A percentile compares a stretch with the other conserved stretches of the same genome.
Evolutionary conservation across 208 protist genomes (phyloP).

Genomic region (Acanthamoeba quina): DNA sequence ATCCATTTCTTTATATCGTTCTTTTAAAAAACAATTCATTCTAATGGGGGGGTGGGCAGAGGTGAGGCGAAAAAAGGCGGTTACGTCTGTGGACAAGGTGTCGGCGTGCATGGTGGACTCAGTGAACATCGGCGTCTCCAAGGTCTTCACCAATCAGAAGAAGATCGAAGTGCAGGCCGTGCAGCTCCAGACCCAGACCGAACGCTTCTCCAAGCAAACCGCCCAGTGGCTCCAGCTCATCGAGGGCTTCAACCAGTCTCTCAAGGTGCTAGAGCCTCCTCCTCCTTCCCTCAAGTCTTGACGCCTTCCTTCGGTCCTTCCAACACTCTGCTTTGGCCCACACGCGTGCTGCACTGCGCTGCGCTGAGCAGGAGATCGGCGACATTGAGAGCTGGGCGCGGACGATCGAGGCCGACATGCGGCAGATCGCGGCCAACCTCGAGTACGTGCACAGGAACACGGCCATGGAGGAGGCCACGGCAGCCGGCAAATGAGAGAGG

Average conservation of each 20-base stretch:
- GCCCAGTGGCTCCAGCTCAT: constrained; percentile 74
- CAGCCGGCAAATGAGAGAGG: neutral
- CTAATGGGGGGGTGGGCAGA: constrained; percentile 17
- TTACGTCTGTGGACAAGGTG: constrained; percentile 67
- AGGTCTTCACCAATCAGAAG: constrained; percentile 75
- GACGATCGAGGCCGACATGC: constrained; percentile 74
- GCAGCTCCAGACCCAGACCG: constrained; percentile 71
- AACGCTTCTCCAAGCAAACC: constrained; percentile 70
- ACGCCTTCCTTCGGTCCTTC: neutral
- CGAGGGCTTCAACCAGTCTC: constrained; percentile 75
- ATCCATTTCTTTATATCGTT: neutral
- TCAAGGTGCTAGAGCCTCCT: constrained; percentile 63
- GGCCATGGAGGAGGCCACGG: constrained; percentile 51
- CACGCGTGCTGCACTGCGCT: neutral
- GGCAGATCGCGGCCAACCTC: constrained; percentile 62
- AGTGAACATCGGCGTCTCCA: constrained; percentile 75
- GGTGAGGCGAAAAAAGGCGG: constrained; percentile 58
- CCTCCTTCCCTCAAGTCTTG: neutral
- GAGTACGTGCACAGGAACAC: constrained; percentile 75
- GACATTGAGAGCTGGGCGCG: constrained; percentile 75
- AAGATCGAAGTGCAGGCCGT: constrained; percentile 72
- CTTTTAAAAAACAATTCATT: neutral
- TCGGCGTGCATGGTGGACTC: constrained; percentile 72
- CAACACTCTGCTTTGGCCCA: neutral
- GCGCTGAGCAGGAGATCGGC: constrained; percentile 54